Base-by-base conservation (phyloP, 225 moss, liverwort and hornwort species). In the Marchantia polymorpha region DNA sequence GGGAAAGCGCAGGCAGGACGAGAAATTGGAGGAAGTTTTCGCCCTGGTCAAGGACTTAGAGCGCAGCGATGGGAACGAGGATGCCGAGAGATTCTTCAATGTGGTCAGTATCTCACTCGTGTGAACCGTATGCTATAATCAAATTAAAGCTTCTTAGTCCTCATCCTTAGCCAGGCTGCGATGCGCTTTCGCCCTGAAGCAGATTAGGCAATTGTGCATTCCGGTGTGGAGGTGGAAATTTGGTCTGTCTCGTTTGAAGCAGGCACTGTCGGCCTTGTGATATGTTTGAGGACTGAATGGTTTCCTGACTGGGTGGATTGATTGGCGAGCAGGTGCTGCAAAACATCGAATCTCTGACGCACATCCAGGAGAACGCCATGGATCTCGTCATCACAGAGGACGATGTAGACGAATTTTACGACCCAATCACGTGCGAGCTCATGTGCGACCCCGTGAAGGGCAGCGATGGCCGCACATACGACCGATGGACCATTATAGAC, bases 401-500 rank as follows among this genome's bases (percentile, higher is more conserved):
- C 51, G 68, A 77, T 27, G 77, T 77, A 19, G 76, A 76, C 31
- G 60, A 78, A 27, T 81, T 46, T 49, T 73, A 60, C 3, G 86
- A 86, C 59, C 86, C 86, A 19, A 64, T 86, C 20, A 86, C 86
- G 53, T 83, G 22, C 80, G 81, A 86, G 46, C n/a, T 79, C 27
- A 86, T 83, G 83, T 83, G 83, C 39, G 86, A 86, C 52, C 86
- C 86, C 10, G 83, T 86, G 17, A 86, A 86, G 74, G 83, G 83
- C 71, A 64, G 49, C 26, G 81, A 86, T 52, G 86, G 86, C 16
- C 63, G 73, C 29, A 86, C 86, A 12, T 86, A 83, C 81, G 80
- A 83, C 29, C 64, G 86, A 12, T 86, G 77, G 75, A 68, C 83
- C 12, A 81, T 83, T 20, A 77, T 83, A 25, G 39, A 83, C 10